Base-by-base conservation (phyloP, 2,329 filamentous ascomycete species). In the Arthrobotrys iridis region DNA sequence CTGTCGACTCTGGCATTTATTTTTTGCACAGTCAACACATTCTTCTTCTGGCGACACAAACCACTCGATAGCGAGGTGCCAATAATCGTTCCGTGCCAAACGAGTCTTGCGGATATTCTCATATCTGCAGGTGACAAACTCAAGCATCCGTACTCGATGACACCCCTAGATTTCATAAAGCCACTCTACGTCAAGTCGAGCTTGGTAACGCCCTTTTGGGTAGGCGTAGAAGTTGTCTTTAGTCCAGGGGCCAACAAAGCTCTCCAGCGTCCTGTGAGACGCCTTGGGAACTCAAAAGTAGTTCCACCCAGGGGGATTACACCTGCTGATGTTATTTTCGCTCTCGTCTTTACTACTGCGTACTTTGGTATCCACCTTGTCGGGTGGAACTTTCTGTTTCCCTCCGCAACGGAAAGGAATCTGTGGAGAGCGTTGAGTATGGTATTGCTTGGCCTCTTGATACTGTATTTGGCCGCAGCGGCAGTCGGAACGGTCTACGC, bases 81-180 rank as follows among this genome's bases (percentile, higher is more conserved):
- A 20, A 66, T 58, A 15, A 41, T 52, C 20, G 8, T 79, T 6
- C 28, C 35, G 13, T 57, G 62, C 13, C 15, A 63, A 20, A 43
- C 45, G 13, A 70, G 43, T 77, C 81, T 77, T 24, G 62, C 50
- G 6, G 15, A 77, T 10, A 77, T 77, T 70, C 66, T 33, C 37
- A 60, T 2, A 65, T 79, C 20, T 28, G 55, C 68, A 0, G 55
- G 77, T 2, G 20, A 72, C 3, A 11, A 30, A 28, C 67, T 52
- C n/a, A 22, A 50, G 28, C 18, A 41, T 13, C 64, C 62, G 4
- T 83, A 80, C 70, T 77, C 79, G 15, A 77, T 77, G 7, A 82
- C 81, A 0, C 82, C 81, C 0, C 52, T 83, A 0, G 80, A 82
- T 18, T 82, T 82, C 22, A 73, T 83, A n/a, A 57, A 64, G 1